phyloP scores from a whole-genome alignment of 2,329 filamentous ascomycete genomes.

The Fonsecaea multimorphosa region DNA sequence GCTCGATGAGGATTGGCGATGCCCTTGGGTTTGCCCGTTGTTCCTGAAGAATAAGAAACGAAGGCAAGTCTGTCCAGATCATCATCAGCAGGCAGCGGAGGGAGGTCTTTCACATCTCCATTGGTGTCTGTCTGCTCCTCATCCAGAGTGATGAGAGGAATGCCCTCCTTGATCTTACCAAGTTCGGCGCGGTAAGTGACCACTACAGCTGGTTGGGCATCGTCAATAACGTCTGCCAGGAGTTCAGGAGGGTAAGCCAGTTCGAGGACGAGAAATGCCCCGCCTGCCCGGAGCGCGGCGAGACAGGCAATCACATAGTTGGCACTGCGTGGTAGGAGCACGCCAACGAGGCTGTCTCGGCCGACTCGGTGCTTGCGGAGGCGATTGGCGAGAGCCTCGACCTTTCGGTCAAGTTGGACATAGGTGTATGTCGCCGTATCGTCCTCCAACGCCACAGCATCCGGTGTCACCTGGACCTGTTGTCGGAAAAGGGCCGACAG shows the following conservation, averaged over 20 bases:
- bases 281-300: slow-evolving; percentile 77
- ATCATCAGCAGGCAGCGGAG: slow-evolving; percentile 64
- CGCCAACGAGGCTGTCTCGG: slow-evolving; percentile 75
- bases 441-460: slow-evolving; percentile 75
- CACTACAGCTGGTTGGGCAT: slow-evolving; percentile 73
- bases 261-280: slow-evolving; percentile 80
- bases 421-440: slow-evolving; percentile 72
- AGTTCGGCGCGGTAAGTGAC: slow-evolving; percentile 71
- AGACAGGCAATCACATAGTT: slow-evolving; percentile 81
- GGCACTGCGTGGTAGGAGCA: slow-evolving; percentile 75
- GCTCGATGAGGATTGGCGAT: slow-evolving; percentile 81
- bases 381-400: slow-evolving; percentile 67
- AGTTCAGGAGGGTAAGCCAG: slow-evolving; percentile 77
- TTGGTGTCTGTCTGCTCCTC: slow-evolving; percentile 45
- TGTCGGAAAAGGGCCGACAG: slow-evolving; percentile 72
- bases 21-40: slow-evolving; percentile 79
- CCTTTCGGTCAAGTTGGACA: slow-evolving; percentile 71
- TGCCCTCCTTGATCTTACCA: slow-evolving; percentile 67
- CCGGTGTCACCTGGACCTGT: slow-evolving; percentile 72
- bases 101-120: slow-evolving; percentile 52
- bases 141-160: slow-evolving; percentile 71
- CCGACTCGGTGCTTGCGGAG: slow-evolving; percentile 72
- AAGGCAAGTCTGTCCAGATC: slow-evolving; percentile 78
- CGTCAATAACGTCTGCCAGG: slow-evolving; percentile 76
- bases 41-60: slow-evolving; percentile 80